Base-by-base conservation (phyloP, 2,329 filamentous ascomycete species). In the Aspergillus chevalieri region DNA sequence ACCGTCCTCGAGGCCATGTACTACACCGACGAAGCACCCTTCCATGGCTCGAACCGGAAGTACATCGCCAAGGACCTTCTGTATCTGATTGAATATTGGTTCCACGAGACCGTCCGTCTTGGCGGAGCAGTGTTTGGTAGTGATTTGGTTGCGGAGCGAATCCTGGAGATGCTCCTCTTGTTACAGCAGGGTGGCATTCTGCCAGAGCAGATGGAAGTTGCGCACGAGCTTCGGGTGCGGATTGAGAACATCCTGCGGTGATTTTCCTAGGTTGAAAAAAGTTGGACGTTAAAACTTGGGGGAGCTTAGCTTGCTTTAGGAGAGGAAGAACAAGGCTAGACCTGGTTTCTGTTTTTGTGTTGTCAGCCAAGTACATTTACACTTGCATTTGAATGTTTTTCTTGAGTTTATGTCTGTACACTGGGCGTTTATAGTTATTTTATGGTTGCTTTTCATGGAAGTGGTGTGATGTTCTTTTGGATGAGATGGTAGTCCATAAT, bases 11-110 rank as follows among this genome's bases (percentile, higher is more conserved):
- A 87, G 62, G 71, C 73, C 24, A 79, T 87, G 67, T 87, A 83
- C 70, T 86, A 85, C 66, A 79, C 79, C 34, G 81, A 85, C 54
- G 80, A 85, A 58, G 72, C 78, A 5, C 84, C 85, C 0, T 88
- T 87, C 65, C 70, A 76, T 33, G 81, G 80, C 4, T 66, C 72
- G 3, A 79, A 81, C 49, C 75, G 80, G 43, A 75, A 75, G 39
- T 69, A 78, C 50, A 72, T 87, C 6, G 80, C 80, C 2, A 74
- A 75, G 22, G 82, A 86, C 63, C 77, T 86, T 39, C 67, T 85
- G 0, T 83, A 85, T 57, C 67, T 84, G 3, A 72, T 83, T 3
- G 71, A 78, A 49, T 71, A 75, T 48, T 89, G 85, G 85, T 80
- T 78, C 56, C 70, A 76, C 45, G 74, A 79, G 12, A 81, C 78